Evolutionary conservation across 371 early-diverging fungal species (phyloP).

Genomic region (Apophysomyces elegans): DNA sequence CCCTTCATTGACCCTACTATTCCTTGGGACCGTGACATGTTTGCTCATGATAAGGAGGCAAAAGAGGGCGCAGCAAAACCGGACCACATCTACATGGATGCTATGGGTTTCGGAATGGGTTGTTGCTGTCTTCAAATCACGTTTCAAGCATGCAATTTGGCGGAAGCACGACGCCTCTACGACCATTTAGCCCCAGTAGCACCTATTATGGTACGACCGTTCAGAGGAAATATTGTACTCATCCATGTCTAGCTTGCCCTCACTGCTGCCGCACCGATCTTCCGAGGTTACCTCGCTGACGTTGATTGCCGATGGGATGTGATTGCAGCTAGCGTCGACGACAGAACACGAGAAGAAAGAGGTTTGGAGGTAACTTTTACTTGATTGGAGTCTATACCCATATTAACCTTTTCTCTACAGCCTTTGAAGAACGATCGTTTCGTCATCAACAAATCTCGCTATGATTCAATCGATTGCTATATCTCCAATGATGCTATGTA

Average conservation of each 20-base stretch:
- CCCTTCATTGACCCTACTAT: constrained; percentile 92
- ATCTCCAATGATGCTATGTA: constrained; percentile 78
- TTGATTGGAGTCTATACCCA: background rate
- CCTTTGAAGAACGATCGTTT: constrained; percentile 72
- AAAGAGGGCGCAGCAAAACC: constrained; percentile 78
- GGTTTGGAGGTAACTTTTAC: constrained; percentile 67
- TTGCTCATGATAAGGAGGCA: constrained; percentile 69
- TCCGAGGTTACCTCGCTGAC: constrained; percentile 94
- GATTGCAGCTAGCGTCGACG: constrained; percentile 94
- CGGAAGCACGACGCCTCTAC: constrained; percentile 93
- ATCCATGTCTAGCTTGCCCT: constrained; percentile 72
- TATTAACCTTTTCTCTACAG: constrained; percentile 31
- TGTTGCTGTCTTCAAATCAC: constrained; percentile 99
- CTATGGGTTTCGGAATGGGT: constrained; percentile 99
- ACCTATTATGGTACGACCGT: constrained; percentile 80
- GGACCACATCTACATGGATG: constrained; percentile 98
- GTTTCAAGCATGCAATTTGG: constrained; percentile 96
- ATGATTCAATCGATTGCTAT: constrained; percentile 95
- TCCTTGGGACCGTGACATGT: constrained; percentile 63
- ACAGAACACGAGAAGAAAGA: constrained; percentile 94
- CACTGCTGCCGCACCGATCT: constrained; percentile 95
- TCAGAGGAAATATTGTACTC: background rate
- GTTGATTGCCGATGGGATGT: constrained; percentile 99
- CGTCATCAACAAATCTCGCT: constrained; percentile 96
- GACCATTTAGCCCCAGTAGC: constrained; percentile 95